Evolutionary conservation across 192 early-diverging fungal genomes (phyloP), one percentile per base, ranked within the genome.

Genomic region (Podila minutissima): DNA sequence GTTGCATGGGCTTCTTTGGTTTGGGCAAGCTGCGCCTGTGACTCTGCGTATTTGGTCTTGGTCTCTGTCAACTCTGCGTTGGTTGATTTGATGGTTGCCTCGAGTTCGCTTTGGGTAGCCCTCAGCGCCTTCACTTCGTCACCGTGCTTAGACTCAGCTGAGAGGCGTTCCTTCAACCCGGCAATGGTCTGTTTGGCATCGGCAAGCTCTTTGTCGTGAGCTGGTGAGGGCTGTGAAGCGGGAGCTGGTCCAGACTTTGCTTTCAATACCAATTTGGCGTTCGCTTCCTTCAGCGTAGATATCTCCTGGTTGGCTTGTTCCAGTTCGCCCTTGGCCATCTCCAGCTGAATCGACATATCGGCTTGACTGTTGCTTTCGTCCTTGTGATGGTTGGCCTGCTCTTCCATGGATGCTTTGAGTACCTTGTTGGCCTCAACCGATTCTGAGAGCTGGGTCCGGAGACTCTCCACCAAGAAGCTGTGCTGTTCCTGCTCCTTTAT

Each of bases 401-500:
- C 37, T 46, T 62, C 48, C 17, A 78, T 24, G 24, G 69, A 62
- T 32, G 32, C 63, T 28, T 67, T 58, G 15, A 83, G 65, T n/a
- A 37, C 49, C 24, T 74, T 69, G 48, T 62, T 67, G 29, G 19
- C 19, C n/a, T 69, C 72, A 24, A 31, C 53, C 31, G 75, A 49
- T 13, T 62, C 49, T n/a, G 59, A 32, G 15, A 62, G 59, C 41
- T 71, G 41, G 12, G 58, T 59, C 8, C 79, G 78, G 10, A 86
- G 59, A 51, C 75, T 55, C 35, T 51, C 24, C 8, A 83, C 70
- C 64, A 72, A 79, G n/a, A 81, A 72, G 24, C 38, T 64, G 13
- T 83, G 73, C 11, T 81, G 77, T 4, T 72, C 62, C 53, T 85
- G 77, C 70, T 76, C 79, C n/a, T 84, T 77, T 55, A 63, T 15